phyloP scores from a whole-genome alignment of 148 eudicot genomes.

The Vaccinium darrowii region DNA sequence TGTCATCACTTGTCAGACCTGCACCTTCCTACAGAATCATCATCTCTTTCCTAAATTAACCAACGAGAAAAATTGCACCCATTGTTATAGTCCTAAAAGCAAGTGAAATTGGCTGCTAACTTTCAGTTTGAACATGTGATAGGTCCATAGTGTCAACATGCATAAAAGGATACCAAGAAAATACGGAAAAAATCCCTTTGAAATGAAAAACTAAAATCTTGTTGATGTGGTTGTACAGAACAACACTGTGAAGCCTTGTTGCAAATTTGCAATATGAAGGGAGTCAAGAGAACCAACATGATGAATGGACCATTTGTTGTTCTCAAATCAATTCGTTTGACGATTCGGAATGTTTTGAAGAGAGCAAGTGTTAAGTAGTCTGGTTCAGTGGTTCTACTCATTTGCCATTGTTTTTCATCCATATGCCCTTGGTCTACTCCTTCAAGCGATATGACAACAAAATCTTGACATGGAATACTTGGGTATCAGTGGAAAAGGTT shows the following conservation, averaged over 20 bases:
- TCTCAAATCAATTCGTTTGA: too few species aligned
- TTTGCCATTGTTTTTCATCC: neutral
- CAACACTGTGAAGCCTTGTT: neutral
- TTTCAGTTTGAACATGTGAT: neutral
- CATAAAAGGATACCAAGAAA: neutral
- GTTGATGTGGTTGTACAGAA: neutral
- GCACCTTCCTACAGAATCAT: neutral
- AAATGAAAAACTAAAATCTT: neutral
- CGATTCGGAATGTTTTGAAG: neutral
- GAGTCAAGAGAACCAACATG: too few species aligned
- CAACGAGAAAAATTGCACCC: neutral
- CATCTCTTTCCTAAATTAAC: neutral
- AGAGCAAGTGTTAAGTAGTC: conserved; percentile 1
- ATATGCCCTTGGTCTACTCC: neutral
- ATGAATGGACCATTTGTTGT: neutral
- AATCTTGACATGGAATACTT: neutral
- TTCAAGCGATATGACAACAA: neutral
- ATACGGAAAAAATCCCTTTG: neutral
- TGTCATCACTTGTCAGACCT: neutral
- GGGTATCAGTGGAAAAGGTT: neutral
- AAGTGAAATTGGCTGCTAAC: conserved; percentile 3
- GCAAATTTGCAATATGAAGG: neutral
- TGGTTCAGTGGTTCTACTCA: neutral
- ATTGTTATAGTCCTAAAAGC: neutral
- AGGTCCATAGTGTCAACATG: neutral